Percentiles rank a stretch among this genome's conserved stretches.
phyloP scores from a whole-genome alignment of 2,329 filamentous ascomycete genomes.

The Aspergillus tamarii region DNA sequence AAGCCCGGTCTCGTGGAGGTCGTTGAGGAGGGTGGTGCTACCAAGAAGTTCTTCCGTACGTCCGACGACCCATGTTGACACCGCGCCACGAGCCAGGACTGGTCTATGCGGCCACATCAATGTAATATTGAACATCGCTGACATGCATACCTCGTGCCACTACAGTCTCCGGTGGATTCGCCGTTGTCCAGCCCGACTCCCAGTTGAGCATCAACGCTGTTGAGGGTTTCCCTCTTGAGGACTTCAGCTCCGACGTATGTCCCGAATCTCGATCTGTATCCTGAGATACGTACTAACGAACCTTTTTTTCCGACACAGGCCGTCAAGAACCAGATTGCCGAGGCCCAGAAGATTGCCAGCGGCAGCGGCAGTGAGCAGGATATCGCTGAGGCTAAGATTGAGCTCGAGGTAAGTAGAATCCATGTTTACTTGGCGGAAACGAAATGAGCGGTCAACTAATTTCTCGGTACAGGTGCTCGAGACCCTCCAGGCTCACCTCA shows the following conservation, averaged over 20 bases:
- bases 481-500: constrained; percentile 53
- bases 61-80: constrained; percentile 24
- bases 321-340: constrained; percentile 84
- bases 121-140: constrained; percentile 19
- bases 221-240: constrained; percentile 91
- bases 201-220: constrained; percentile 97
- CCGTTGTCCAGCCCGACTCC: constrained; percentile 93
- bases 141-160: constrained; percentile 22
- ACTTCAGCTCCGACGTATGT: constrained; percentile 83
- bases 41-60: constrained; percentile 99
- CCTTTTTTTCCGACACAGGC: constrained; percentile 50
- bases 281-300: constrained; percentile 8
- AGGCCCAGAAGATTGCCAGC: constrained; percentile 92
- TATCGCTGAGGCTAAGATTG: constrained; percentile 98
- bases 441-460: constrained; percentile 11
- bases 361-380: constrained; percentile 94
- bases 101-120: constrained; percentile 1
- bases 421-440: neutral
- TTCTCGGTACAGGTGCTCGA: constrained; percentile 47
- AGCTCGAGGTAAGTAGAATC: constrained; percentile 77
- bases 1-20: constrained; percentile 95
- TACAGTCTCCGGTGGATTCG: constrained; percentile 92
- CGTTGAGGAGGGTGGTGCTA: constrained; percentile 82
- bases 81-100: constrained; percentile 4
- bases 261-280: neutral